phyloP scores from a whole-genome alignment of 208 protist species.

The Trypanosoma congolense region DNA sequence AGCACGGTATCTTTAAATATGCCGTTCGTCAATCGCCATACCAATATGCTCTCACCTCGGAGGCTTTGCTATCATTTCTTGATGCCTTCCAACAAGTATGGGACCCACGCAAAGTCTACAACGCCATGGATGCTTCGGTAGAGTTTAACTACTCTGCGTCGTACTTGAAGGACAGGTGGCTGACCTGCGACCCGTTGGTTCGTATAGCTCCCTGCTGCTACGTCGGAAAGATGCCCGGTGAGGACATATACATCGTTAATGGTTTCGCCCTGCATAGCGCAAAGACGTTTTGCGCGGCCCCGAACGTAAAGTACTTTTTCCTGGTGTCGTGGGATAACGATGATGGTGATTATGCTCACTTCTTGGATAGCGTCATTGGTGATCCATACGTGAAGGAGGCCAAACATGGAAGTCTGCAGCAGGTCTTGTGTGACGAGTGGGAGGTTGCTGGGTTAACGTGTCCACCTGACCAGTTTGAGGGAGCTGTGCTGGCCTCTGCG shows the following conservation, averaged over 20 bases:
- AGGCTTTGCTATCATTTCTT: conserved; percentile 20
- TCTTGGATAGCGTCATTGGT: conserved; percentile 27
- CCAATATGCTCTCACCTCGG: conserved; percentile 22
- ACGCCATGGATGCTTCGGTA: conserved; percentile 26
- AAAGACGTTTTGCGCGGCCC: conserved; percentile 32
- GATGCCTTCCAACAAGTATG: conserved; percentile 20
- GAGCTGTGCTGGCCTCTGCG: conserved; percentile 58
- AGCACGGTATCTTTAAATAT: conserved; percentile 47
- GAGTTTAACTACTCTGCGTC: conserved; percentile 30
- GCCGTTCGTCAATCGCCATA: conserved; percentile 27
- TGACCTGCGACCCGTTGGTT: conserved; percentile 17
- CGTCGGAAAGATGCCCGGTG: conserved; percentile 33
- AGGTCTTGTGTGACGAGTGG: conserved; percentile 22
- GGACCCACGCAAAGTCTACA: conserved; percentile 21
- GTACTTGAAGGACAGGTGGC: conserved; percentile 29
- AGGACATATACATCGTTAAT: conserved; percentile 41
- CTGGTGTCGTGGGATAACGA: conserved; percentile 30
- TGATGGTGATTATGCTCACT: conserved; percentile 18
- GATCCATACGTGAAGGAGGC: conserved; percentile 26
- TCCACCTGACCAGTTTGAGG: conserved; percentile 30
- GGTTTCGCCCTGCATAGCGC: conserved; percentile 39
- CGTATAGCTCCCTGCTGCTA: conserved; percentile 31
- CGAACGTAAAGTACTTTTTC: conserved; percentile 40
- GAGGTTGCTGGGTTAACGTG: conserved; percentile 15
- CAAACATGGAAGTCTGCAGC: conserved; percentile 24